Percentiles rank a stretch among this genome's conserved stretches.
These are phyloP conservation scores for Torulaspora indica DNA, from an alignment of 805 yeast genomes.

Conservation along the genomic window DNA sequence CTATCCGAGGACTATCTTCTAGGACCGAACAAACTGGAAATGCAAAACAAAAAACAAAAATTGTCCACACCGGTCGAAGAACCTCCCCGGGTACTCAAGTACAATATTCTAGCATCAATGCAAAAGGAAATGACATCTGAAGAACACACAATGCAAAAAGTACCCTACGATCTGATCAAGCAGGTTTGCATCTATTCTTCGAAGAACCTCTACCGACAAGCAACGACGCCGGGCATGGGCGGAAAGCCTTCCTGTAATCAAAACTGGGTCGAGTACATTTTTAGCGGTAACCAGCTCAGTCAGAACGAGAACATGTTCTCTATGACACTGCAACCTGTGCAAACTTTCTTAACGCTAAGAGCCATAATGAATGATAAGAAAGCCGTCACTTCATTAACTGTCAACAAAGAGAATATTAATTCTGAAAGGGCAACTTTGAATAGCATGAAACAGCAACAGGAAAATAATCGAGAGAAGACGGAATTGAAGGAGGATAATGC, in stretches of 20 bases:
- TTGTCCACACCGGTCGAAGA: constrained; percentile 17
- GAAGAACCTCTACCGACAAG: constrained; percentile 27
- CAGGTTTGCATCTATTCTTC: constrained; percentile 29
- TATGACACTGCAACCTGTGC: constrained; percentile 30
- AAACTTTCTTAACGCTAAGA: constrained; percentile 27
- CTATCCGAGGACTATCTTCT: constrained; percentile 31
- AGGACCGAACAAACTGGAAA: constrained; percentile 19
- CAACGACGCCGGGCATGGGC: constrained; percentile 30
- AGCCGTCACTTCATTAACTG: constrained; percentile 14
- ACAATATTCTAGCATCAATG: constrained; percentile 28
- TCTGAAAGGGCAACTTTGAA: constrained; percentile 8
- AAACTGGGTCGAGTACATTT: constrained; percentile 32
- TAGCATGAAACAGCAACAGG: constrained; percentile 10
- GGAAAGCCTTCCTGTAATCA: constrained; percentile 31
- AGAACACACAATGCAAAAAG: constrained; percentile 22
- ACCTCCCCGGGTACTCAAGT: constrained; percentile 27
- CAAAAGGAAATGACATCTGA: constrained; percentile 20
- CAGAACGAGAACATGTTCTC: constrained; percentile 31
- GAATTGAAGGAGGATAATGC: constrained; percentile 5
- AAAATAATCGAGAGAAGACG: constrained; percentile 8
- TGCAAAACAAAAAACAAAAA: constrained; percentile 12
- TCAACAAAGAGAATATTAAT: constrained; percentile 27
- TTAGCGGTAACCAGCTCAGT: constrained; percentile 25
- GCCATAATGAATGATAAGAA: constrained; percentile 17
- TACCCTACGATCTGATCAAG: constrained; percentile 24